phyloP scores from a whole-genome alignment of 164 flowering plant genomes.

The Pachysandra terminalis region DNA sequence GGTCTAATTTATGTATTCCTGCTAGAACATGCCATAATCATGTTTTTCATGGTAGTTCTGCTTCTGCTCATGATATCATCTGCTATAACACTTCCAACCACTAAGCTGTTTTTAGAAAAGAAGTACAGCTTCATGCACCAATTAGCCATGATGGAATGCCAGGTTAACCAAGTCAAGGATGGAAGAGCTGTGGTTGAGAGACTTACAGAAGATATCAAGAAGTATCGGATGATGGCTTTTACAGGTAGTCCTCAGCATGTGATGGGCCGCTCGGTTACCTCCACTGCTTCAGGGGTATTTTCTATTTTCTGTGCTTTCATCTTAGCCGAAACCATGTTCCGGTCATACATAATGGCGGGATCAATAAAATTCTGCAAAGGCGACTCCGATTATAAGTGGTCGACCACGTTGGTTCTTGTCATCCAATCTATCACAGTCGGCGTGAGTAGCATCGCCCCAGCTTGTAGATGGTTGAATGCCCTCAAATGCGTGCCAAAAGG shows the following conservation, averaged over 20 bases:
- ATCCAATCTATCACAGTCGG: conserved; percentile 40
- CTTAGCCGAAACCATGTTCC: conserved; percentile 40
- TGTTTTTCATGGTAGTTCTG: conserved; percentile 42
- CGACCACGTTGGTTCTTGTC: conserved; percentile 31
- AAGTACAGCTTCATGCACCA: conserved; percentile 33
- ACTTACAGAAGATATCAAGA: conserved; percentile 32
- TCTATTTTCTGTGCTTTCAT: conserved; percentile 39
- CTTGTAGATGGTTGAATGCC: conserved; percentile 46
- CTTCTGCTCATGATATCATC: conserved; percentile 35
- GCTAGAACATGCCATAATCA: conserved; percentile 36
- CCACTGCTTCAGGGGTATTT: conserved; percentile 49
- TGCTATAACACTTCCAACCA: conserved; percentile 40
- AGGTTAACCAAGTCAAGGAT: not conserved
- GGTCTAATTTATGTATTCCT: conserved; percentile 45
- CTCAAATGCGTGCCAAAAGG: conserved; percentile 34
- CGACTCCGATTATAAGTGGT: conserved; percentile 60
- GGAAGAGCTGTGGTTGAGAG: conserved; percentile 11
- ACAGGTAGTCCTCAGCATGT: conserved; percentile 61
- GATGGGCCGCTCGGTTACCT: conserved; percentile 48
- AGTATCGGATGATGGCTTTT: conserved; percentile 64
- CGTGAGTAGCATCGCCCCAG: conserved; percentile 51
- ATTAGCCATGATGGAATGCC: conserved; percentile 28
- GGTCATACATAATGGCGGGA: conserved; percentile 31
- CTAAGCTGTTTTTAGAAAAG: conserved; percentile 28
- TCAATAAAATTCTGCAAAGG: conserved; percentile 42